These are phyloP conservation scores for Psidium guajava DNA, from an alignment of 345 rosid species.

Conservation along the genomic window DNA sequence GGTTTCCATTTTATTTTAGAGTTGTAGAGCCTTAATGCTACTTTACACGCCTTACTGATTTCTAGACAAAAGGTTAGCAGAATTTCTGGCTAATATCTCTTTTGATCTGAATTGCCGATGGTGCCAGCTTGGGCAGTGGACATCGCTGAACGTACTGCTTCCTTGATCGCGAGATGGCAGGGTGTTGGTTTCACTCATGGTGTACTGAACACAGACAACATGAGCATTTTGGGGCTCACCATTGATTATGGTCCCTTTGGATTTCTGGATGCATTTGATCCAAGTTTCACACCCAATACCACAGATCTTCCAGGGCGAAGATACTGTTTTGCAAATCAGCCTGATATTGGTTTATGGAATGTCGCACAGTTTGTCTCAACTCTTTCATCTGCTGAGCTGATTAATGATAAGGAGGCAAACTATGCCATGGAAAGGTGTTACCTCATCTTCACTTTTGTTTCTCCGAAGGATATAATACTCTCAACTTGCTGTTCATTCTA, in stretches of 20 bases:
- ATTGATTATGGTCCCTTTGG: slow-evolving; percentile 99
- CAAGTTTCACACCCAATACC: slow-evolving; percentile 91
- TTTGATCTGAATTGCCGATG: slow-evolving; percentile 1
- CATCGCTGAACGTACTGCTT: slow-evolving; percentile 83
- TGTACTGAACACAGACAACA: slow-evolving; percentile 94
- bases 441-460: not conserved
- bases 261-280: slow-evolving; percentile 96
- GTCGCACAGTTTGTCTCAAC: slow-evolving; percentile 72
- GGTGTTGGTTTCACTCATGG: slow-evolving; percentile 99
- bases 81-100: not conserved
- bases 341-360: slow-evolving; percentile 92
- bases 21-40: not conserved
- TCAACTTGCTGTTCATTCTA: not conserved
- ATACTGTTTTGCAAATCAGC: slow-evolving; percentile 95
- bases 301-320: slow-evolving; percentile 98
- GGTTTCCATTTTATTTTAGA: not conserved
- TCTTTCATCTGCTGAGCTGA: slow-evolving; percentile 59
- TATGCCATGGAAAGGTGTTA: slow-evolving; percentile 91
- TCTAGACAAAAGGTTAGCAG: not conserved
- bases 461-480: not conserved
- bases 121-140: slow-evolving; percentile 88
- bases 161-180: slow-evolving; percentile 84
- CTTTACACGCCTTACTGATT: not conserved
- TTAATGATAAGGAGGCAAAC: slow-evolving; percentile 71
- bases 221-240: slow-evolving; percentile 93